Base-by-base conservation (phyloP, 306 rosid species). In the Hippophae gyantsensis region DNA sequence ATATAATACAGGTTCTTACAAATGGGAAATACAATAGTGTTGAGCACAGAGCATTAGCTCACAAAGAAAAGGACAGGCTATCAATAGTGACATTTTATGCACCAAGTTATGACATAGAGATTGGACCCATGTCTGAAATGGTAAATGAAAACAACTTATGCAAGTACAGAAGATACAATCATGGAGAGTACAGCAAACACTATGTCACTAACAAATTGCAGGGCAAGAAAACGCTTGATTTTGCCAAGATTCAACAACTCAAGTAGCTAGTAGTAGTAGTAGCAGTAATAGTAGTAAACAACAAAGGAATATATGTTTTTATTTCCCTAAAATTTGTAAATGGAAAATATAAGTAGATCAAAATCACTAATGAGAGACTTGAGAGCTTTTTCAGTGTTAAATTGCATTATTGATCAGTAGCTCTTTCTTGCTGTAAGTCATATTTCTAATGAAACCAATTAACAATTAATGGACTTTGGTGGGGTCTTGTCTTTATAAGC, bases 1-100 rank as follows among this genome's bases (percentile, higher is more conserved):
- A 12, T n/a, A 7, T 7, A 2, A 51, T 74, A 60, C 78, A 93
- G 97, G 97, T 93, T 72, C 89, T 93, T 44, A 86, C 95, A 52
- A 93, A 93, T 78, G 97, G 95, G 10, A 88, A 75, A 68, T 93
- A 88, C 80, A 86, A 81, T 78, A 88, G 97, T 75, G 99, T 88
- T 76, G 97, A 93, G 71, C 99, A 93, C 54, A 84, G 99, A 79
- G 99, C 97, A 10, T 90, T 88, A 78, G 81, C 94, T 65, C 75
- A 93, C 74, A 41, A 73, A 61, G 84, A 77, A 44, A 75, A 76
- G 66, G 97, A 86, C 50, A 68, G 97, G 10, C 87, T 93, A 46
- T 88, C 94, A 25, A 63, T 89, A 11, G 99, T 84, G 56, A 88
- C 99, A 57, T 93, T 93, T 58, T 93, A 73, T 78, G 99, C 99